Conservation (phyloP, 306 rosid genomes). For the Boehmeria nivea region DNA sequence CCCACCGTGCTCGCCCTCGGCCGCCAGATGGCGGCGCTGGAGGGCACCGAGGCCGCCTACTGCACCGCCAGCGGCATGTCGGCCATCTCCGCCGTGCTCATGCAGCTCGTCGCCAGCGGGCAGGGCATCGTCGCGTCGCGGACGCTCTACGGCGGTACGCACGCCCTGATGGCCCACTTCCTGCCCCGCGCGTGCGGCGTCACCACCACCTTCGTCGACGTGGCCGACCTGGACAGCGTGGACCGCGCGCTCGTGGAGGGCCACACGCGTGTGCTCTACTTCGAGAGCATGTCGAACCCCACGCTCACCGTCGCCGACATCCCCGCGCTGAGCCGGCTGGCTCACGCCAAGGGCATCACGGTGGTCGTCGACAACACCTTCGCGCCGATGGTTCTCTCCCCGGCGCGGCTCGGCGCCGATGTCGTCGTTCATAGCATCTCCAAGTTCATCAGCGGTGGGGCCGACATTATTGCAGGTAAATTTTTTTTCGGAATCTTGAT, state of each 20-base stretch:
- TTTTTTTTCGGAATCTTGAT: too few relatives aligned
- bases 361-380: conserved; percentile 94
- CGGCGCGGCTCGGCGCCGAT: conserved; percentile 84
- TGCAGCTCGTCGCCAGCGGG: conserved; percentile 64
- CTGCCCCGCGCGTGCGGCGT: conserved; percentile 57
- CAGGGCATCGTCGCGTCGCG: conserved; percentile 62
- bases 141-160: conserved; percentile 80
- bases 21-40: conserved; percentile 88
- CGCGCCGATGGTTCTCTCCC: conserved; percentile 81
- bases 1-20: conserved; percentile 81
- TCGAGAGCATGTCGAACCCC: conserved; percentile 72
- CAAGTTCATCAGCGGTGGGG: conserved; percentile 93
- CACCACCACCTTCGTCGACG: conserved; percentile 59
- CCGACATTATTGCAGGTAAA: conserved; percentile 93
- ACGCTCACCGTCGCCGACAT: conserved; percentile 63
- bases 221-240: conserved; percentile 45
- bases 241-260: conserved; percentile 53
- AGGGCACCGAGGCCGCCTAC: conserved; percentile 93
- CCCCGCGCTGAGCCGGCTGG: conserved; percentile 59
- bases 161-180: conserved; percentile 69
- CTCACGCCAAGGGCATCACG: conserved; percentile 59
- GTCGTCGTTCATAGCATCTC: conserved; percentile 87
- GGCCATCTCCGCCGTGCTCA: conserved; percentile 54
- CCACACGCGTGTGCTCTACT: conserved; percentile 60
- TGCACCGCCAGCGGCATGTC: conserved; percentile 96